phyloP scores from a whole-genome alignment of 345 rosid genomes.

The Lenwebbia sp. region DNA sequence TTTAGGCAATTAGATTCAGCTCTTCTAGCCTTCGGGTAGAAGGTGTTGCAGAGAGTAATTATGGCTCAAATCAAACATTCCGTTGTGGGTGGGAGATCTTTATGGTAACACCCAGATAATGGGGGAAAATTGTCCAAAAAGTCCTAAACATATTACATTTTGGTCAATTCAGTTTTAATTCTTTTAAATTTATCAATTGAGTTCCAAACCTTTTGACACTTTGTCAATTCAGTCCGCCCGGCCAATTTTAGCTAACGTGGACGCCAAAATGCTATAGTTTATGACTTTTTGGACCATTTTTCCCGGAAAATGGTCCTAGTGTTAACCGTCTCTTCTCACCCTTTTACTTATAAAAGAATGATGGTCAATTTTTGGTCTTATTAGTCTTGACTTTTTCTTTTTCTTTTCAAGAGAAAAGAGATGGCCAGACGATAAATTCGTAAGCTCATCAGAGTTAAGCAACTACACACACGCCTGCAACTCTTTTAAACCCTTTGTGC shows the following conservation, averaged over 20 bases:
- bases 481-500: not conserved
- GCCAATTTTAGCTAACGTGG: no score
- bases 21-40: fast-evolving
- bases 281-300: no score
- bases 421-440: not conserved
- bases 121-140: no score
- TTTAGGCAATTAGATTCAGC: not conserved
- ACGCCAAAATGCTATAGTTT: no score
- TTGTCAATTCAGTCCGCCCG: no score
- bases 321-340: not conserved
- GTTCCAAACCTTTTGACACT: no score
- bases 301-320: not conserved
- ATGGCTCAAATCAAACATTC: not conserved
- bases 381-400: not conserved
- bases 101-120: not conserved
- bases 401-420: not conserved
- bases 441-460: not conserved
- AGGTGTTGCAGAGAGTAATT: not conserved
- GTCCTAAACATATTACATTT: no score
- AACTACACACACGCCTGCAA: not conserved
- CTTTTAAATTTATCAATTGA: no score
- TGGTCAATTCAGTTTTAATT: no score
- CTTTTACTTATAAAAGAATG: not conserved
- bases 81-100: fast-evolving
- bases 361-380: not conserved